Conservation (phyloP, 2,329 filamentous ascomycete species). For the Calonectria naviculata region DNA sequence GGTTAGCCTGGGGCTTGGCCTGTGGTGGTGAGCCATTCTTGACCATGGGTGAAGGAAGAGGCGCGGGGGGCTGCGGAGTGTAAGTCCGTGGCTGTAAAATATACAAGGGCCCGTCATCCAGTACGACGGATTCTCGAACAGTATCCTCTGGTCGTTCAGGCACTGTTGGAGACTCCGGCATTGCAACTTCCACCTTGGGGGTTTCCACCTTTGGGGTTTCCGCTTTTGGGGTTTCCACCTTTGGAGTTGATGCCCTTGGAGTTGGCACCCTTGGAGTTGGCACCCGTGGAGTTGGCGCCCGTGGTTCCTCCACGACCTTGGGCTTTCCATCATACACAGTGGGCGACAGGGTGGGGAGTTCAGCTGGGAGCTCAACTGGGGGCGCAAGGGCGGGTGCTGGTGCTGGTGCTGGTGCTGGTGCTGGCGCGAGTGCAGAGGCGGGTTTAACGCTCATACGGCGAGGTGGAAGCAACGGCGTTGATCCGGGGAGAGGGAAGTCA, state of each 20-base stretch:
- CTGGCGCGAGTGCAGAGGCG: background rate
- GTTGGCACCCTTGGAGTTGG: background rate
- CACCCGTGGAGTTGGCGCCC: too few species aligned
- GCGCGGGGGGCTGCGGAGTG: conserved; percentile 62
- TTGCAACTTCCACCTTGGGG: background rate
- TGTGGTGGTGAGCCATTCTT: conserved; percentile 35
- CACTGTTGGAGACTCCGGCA: background rate
- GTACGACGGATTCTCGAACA: background rate
- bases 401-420: background rate
- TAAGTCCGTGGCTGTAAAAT: conserved; percentile 69
- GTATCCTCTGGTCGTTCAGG: background rate
- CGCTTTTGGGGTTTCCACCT: background rate
- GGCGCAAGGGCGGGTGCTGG: background rate
- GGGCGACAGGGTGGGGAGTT: conserved; percentile 11
- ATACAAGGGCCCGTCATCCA: conserved; percentile 56
- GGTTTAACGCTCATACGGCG: conserved; percentile 5
- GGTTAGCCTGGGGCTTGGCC: conserved; percentile 6
- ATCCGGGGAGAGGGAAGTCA: conserved; percentile 41
- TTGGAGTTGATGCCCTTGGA: background rate
- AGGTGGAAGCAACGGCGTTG: conserved; percentile 38
- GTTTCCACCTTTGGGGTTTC: background rate
- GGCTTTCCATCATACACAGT: conserved; percentile 16
- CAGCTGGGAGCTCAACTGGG: background rate
- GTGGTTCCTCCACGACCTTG: background rate
- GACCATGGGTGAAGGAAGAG: conserved; percentile 59